These are phyloP conservation scores for Hypoxylon sp. DNA, from an alignment of 2,329 filamentous ascomycete species.

Conservation along the genomic window DNA sequence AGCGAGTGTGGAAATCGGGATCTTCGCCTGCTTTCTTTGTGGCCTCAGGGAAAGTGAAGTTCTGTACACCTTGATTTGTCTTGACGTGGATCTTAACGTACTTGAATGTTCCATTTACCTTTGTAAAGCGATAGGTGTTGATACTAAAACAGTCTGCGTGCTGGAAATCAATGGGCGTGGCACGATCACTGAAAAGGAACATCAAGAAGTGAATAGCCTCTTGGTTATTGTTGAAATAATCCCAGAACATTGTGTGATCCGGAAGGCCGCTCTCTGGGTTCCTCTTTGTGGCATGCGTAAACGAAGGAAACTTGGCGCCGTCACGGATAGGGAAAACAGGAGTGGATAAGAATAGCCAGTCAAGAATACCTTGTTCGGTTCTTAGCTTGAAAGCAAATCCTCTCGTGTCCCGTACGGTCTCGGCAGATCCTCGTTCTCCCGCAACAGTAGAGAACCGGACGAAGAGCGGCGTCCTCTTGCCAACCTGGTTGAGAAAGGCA, in stretches of 20 bases:
- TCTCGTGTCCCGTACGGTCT: slow-evolving; percentile 71
- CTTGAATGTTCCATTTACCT: slow-evolving; percentile 74
- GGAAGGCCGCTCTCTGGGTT: slow-evolving; percentile 77
- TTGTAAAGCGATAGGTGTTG: slow-evolving; percentile 77
- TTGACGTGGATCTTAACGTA: slow-evolving; percentile 77
- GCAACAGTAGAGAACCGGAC: slow-evolving; percentile 83
- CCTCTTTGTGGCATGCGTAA: slow-evolving; percentile 83
- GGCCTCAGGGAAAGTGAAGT: slow-evolving; percentile 62
- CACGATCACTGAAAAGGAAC: slow-evolving; percentile 76
- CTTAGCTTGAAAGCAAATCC: slow-evolving; percentile 82
- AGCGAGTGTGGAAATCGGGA: slow-evolving; percentile 74
- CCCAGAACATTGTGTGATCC: slow-evolving; percentile 77
- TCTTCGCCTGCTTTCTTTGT: slow-evolving; percentile 72
- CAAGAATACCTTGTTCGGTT: slow-evolving; percentile 80
- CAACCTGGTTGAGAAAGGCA: slow-evolving; percentile 69
- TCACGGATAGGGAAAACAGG: slow-evolving; percentile 82
- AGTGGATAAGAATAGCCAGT: slow-evolving; percentile 80
- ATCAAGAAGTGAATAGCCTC: slow-evolving; percentile 76
- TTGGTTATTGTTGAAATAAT: slow-evolving; percentile 73
- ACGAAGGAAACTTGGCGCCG: slow-evolving; percentile 79
- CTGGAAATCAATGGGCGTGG: slow-evolving; percentile 75
- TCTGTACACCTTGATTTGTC: slow-evolving; percentile 74
- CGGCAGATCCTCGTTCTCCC: slow-evolving; percentile 73
- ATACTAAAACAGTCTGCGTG: slow-evolving; percentile 79
- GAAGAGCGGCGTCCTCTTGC: slow-evolving; percentile 78